Base-by-base conservation (phyloP, 768 basidiomycete genomes). In the Trametopsis cervina region DNA sequence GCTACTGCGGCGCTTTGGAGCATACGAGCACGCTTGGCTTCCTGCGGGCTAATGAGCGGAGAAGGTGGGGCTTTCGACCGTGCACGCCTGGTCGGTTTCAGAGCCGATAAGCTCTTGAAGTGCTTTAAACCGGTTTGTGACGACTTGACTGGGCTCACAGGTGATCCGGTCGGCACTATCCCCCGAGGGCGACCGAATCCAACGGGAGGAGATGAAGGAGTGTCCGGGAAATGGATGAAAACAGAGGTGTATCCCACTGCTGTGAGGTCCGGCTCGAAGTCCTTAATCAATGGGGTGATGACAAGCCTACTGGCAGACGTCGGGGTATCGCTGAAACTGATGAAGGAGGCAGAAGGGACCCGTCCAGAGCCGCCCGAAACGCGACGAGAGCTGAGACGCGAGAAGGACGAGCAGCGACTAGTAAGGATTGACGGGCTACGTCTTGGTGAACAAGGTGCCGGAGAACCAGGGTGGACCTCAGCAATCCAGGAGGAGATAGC, bases 391-490 rank as follows among this genome's bases (percentile, higher is more conserved):
- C 29, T 33, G 29, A 15, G 7, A 33, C 29, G 29, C 7, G 29
- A 33, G 29, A 42, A 46, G 13, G 72, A 69, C 24, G 61, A 53
- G 21, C 67, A 65, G 46, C 66, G 68, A 47, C 48, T 27, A 33
- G 53, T 54, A 39, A 55, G 56, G 15, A 54, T 49, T n/a, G 57
- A 57, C 3, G 62, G 56, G 18, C 60, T 59, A 33, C 61, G 56
- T 10, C 58, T 56, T 5, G 61, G 63, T 20, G 55, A 70, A 66
- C 18, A 67, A 56, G 71, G 67, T 0, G 64, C 69, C 2, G 85
- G 84, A 13, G 84, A 80, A 4, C 84, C 85, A 4, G 85, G 85
- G 48, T 82, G 78, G 46, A 88, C 81, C 53, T 67, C 70, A 17
- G 77, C 66, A 4, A 77, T 81, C 85, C 85, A 89, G 33, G 76